Base-by-base conservation (phyloP, 2,329 filamentous ascomycete genomes). In the Xylaria sp. region DNA sequence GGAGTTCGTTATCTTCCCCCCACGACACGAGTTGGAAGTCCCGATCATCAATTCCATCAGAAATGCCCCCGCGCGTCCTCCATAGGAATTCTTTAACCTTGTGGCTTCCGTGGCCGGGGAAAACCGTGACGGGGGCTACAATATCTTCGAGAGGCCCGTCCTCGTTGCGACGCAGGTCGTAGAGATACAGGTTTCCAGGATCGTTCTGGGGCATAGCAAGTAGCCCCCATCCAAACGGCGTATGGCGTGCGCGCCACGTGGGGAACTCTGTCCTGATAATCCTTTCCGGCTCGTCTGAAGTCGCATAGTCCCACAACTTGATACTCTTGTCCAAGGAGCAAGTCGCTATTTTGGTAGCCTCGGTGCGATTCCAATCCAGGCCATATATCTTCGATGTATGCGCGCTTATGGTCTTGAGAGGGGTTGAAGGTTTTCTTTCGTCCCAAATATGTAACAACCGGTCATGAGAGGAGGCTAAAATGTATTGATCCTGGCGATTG, bases 301-400 rank as follows among this genome's bases (percentile, higher is more conserved):
- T 83, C 61, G 73, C 78, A 73, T 94, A 93, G 77, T 97, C 92
- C 94, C 94, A 97, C 71, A 97, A 92, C 76, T 96, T 97, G 79
- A 97, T 95, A 45, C 91, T 96, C 77, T 91, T 93, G 76, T 97
- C 94, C 55, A 97, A 82, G 1, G 94, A 97, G 78, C 94, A 97
- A 2, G 94, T 97, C 5, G 93, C 89, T 57, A 97, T 83, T 39
- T 89, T 90, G 10, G 88, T 90, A 1, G 88, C 81, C 54, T 89
- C 85, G 13, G 90, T 91, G 58, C 95, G 88, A 76, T 96, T 96
- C 95, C 95, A 97, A 79, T 97, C 95, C 38, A 97, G 84, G 31
- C 95, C 95, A 76, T 97, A 97, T 66, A 97, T 97, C 79, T 97
- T 97, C 42, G 94, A 97, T 36, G 88, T 89, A 74, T 97, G 94